Conservation (phyloP, 2,329 filamentous ascomycete genomes). For the Colletotrichum chlorophyti region DNA sequence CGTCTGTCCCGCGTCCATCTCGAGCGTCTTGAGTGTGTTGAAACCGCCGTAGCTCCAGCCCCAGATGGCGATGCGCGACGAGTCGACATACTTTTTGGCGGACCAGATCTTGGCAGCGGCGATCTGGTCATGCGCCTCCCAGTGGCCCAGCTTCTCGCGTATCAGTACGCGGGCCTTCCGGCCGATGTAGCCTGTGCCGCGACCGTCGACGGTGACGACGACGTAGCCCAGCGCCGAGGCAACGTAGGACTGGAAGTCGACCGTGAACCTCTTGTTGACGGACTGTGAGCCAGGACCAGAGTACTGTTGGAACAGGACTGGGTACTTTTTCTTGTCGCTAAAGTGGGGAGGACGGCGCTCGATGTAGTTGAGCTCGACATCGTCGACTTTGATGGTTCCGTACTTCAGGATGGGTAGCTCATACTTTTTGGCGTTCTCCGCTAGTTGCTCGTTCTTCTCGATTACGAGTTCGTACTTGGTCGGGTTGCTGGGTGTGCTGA, state of each 20-base stretch:
- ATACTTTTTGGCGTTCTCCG: constrained; percentile 73
- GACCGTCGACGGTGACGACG: constrained; percentile 91
- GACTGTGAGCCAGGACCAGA: constrained; percentile 92
- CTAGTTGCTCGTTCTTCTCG: constrained; percentile 78
- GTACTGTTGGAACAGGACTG: constrained; percentile 94
- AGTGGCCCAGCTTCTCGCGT: constrained; percentile 82
- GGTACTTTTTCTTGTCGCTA: constrained; percentile 82
- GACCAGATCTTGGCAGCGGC: constrained; percentile 87
- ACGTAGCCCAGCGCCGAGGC: constrained; percentile 88
- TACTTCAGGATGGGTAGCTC: constrained; percentile 86
- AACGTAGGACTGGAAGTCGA: constrained; percentile 92
- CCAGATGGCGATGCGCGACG: constrained; percentile 87
- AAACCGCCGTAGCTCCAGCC: constrained; percentile 98
- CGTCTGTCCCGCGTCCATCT: constrained; percentile 85
- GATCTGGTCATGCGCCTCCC: constrained; percentile 91
- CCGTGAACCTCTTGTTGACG: constrained; percentile 78
- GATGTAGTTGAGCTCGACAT: constrained; percentile 73
- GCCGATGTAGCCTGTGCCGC: constrained; percentile 90
- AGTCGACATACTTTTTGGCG: constrained; percentile 81
- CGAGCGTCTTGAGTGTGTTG: constrained; percentile 92
- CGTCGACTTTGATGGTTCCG: constrained; percentile 84
- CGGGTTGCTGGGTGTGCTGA: constrained; percentile 78
- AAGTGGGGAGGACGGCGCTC: constrained; percentile 93
- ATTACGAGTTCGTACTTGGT: constrained; percentile 72
- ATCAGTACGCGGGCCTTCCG: constrained; percentile 83